Base-by-base conservation (phyloP, 306 rosid genomes). In the Dryas alaskensis region DNA sequence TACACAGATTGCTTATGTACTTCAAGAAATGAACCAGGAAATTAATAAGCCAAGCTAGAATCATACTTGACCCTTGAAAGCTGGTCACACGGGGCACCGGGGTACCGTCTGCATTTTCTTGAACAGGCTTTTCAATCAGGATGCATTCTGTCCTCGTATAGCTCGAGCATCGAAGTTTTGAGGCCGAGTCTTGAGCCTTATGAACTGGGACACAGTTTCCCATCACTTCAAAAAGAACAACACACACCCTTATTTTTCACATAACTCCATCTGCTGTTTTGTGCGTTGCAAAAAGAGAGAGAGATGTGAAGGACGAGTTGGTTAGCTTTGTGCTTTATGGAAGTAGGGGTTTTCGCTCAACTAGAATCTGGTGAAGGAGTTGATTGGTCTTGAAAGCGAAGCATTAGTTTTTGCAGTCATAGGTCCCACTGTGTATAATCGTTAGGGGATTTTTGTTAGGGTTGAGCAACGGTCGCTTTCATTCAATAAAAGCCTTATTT, bases 371-470 rank as follows among this genome's bases (percentile, higher is more conserved):
- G 65, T 69, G 67, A 59, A 67, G 60, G 48, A 54, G 77, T 59
- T 54, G 65, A 78, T 58, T 78, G 82, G 77, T 67, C 90, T 83
- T 86, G 75, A 81, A 86, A 83, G 86, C 80, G 25, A 86, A 86
- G 87, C 78, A 69, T 81, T 75, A 70, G 76, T 64, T 44, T 64
- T 55, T 49, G 70, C 60, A 52, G 50, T 3, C 16, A 43, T 69
- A 75, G 87, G 80, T 31, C 86, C 82, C 3, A 17, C n/a, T 11
- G 2, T 45, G 43, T 17, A 57, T 25, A 52, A n/a, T 10, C 49
- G 12, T 10, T 40, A 9, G 37, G 37, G 67, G 6, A 62, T 14
- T 16, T 62, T 8, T 22, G 50, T 42, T 63, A 4, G 44, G 22
- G 55, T 22, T 57, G 44, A 70, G 52, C 64, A 43, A 22, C 75